Evolutionary conservation across 192 early-diverging fungal genomes (phyloP), one percentile per base, ranked within the genome.

Genomic region (Entrophospora sp.): DNA sequence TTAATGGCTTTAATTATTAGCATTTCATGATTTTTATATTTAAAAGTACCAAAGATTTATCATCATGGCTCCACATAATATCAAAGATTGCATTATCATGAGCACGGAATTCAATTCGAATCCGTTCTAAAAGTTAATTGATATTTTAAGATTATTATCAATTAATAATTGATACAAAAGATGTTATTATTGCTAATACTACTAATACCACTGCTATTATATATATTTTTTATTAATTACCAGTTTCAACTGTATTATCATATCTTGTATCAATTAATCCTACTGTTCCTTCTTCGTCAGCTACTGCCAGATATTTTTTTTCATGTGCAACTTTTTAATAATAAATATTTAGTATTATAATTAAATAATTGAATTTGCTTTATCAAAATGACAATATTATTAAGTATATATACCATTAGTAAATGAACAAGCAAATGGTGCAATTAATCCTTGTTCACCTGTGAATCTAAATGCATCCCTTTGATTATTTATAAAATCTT

Each of bases 31-130:
- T n/a, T 14, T 52, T 35, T 34, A 35, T 37, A 18, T 36, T 4
- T 9, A 66, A 18, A 67, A 24, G 36, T 75, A 86, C 83, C 40
- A 89, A 42, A 42, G 69, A 69, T 25, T 61, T 51, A 69, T 91
- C 86, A 68, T 89, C 83, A 5, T 62, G 46, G 35, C 81, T 81
- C 90, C 90, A 95, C 25, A 77, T 73, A 9, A 90, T 57, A 69
- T 95, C 91, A 58, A 91, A 84, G 6, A 90, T 76, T 6, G 89
- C 83, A 74, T 90, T 91, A 36, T 77, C 67, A 52, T 95, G 91
- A 3, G 83, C 87, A 43, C 73, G 58, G 64, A 86, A 87, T 25
- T 65, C 36, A 7, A 8, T 57, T 35, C 71, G 68, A 7, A 18
- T 30, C 43, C 43, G 55, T 48, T 81, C 73, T 74, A 35, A 25